Evolutionary conservation across 1,139 yeast species (phyloP).

Genomic region (Casaregolazyma suthepensis): DNA sequence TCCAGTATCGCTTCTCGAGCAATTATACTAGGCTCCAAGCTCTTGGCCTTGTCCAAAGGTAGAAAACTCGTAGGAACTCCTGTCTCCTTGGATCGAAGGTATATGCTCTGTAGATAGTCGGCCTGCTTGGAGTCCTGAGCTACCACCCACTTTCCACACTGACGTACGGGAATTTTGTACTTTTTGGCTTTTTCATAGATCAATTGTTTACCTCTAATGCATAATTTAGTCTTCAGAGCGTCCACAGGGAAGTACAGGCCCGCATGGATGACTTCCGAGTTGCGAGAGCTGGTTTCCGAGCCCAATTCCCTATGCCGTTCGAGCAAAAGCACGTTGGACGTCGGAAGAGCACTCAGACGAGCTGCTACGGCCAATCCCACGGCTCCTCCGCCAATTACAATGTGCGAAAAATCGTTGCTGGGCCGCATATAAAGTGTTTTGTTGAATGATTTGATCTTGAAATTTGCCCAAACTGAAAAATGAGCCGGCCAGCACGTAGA

Average conservation of each 20-base stretch:
- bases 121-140: constrained; percentile 68
- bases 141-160: constrained; percentile 85
- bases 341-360: constrained; percentile 45
- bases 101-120: constrained; percentile 50
- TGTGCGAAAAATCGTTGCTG: constrained; percentile 60
- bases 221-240: constrained; percentile 60
- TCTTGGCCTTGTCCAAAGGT: constrained; percentile 38
- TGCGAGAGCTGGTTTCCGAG: constrained; percentile 76
- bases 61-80: constrained; percentile 56
- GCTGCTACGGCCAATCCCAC: constrained; percentile 83
- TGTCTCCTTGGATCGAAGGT: constrained; percentile 41
- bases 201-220: constrained; percentile 66
- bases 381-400: constrained; percentile 81
- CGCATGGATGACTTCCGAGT: constrained; percentile 90
- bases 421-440: not conserved
- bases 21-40: constrained; percentile 56
- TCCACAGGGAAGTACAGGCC: constrained; percentile 75
- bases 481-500: too few relatives aligned
- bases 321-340: constrained; percentile 51
- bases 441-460: not conserved
- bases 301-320: constrained; percentile 67
- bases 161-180: constrained; percentile 49
- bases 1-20: constrained; percentile 58
- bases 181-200: constrained; percentile 49
- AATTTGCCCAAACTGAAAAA: not conserved